Evolutionary conservation across 129 eudicot species (phyloP).

Genomic region (Arctium minus): DNA sequence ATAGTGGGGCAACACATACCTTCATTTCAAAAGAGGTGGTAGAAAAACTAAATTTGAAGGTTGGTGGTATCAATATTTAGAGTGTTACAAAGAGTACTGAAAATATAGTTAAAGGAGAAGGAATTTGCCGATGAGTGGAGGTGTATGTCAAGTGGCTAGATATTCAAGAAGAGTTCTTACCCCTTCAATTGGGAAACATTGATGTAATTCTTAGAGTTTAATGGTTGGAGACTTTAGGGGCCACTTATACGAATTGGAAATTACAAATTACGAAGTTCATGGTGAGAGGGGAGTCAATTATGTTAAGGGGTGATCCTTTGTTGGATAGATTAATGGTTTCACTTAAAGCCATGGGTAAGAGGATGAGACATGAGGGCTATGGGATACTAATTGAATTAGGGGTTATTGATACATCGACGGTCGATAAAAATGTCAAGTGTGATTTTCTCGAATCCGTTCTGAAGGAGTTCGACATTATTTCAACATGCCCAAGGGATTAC

Average conservation of each 20-base stretch:
- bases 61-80: too few relatives aligned
- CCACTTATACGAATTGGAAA: background rate
- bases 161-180: background rate
- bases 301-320: background rate
- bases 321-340: background rate
- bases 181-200: background rate
- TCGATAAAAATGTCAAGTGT: background rate
- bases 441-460: background rate
- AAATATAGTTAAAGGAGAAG: background rate
- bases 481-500: background rate
- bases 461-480: background rate
- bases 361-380: background rate
- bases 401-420: background rate
- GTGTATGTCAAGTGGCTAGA: too few relatives aligned
- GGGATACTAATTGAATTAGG: background rate
- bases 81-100: background rate
- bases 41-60: too few relatives aligned
- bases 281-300: background rate
- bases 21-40: background rate
- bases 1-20: background rate
- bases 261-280: background rate
- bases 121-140: too few relatives aligned
- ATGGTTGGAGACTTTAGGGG: background rate
- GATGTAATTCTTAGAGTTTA: background rate
- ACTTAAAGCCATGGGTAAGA: background rate